Base-by-base conservation (phyloP, 345 rosid genomes). In the Turritis glabra region DNA sequence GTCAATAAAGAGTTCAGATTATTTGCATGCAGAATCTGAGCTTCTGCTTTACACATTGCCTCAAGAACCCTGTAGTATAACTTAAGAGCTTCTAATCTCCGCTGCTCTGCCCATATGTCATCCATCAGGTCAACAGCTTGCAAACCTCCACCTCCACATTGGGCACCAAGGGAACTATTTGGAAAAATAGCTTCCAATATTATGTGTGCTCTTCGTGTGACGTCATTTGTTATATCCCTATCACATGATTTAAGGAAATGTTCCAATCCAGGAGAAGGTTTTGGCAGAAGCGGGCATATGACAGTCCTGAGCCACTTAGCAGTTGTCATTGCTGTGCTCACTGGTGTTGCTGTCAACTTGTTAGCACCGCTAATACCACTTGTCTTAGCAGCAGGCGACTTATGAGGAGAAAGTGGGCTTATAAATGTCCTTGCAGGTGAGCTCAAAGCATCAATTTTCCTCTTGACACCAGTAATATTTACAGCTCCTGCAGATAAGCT, bases 141-240 rank as follows among this genome's bases (percentile, higher is more conserved):
- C 73, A 85, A 80, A 67, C 80, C 75, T 79, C 90, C 95, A 55
- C 89, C 68, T 29, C 79, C 81, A 85, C 84, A 81, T 9, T 82
- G 87, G 71, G 87, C 97, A 43, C 93, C 87, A 47, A 82, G 67
- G 51, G 88, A 72, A 70, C 88, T 89, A 72, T 88, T 86, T 1
- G 98, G 99, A 74, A 92, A 92, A 81, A 90, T 92, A 69, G 98
- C 99, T 81, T 92, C 97, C 79, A 90, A 60, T 67, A 95, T 92
- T 78, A 95, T 87, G 32, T 85, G 83, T 56, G 97, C 98, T 80
- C 99, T 90, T 18, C 85, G 86, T 27, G 77, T 75, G 74, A 92
- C 89, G 79, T 89, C 98, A 82, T 55, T 76, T 35, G 92, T 90
- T 40, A 89, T 93, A 81, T 92, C 98, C 68, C 70, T 85, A 76